Evolutionary conservation across 768 basidiomycete genomes (phyloP).

Genomic region (Leccinum longicurvipes): DNA sequence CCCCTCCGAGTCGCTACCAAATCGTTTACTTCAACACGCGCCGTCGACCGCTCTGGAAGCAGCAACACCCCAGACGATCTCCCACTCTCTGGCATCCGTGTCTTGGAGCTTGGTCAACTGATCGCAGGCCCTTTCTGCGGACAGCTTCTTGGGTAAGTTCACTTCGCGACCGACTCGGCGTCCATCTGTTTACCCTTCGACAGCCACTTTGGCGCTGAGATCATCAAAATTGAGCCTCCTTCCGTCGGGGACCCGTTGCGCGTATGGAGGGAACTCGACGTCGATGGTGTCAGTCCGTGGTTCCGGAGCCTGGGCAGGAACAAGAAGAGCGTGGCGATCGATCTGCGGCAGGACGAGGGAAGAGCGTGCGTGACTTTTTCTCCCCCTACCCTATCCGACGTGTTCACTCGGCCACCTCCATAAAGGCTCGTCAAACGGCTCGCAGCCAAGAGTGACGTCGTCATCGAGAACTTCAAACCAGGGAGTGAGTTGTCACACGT

Average conservation of each 20-base stretch:
- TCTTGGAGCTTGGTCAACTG: constrained; percentile 67
- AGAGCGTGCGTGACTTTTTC: constrained; percentile 35
- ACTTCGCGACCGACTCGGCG: constrained; percentile 6
- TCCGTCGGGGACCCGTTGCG: constrained; percentile 62
- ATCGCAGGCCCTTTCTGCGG: constrained; percentile 74
- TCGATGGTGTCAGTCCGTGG: constrained; percentile 72
- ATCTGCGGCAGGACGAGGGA: constrained; percentile 58
- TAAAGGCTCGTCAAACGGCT: constrained; percentile 57
- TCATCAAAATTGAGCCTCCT: constrained; percentile 71
- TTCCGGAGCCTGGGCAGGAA: constrained; percentile 69
- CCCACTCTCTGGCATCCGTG: constrained; percentile 61
- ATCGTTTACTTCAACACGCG: constrained; percentile 14
- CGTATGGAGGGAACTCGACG: constrained; percentile 68
- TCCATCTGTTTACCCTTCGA: background rate
- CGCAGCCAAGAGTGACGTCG: constrained; percentile 61
- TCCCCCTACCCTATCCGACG: background rate
- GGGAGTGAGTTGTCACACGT: constrained; percentile 46
- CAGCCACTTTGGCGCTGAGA: constrained; percentile 70
- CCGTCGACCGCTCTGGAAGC: background rate
- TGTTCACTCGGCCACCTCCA: background rate
- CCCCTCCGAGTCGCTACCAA: background rate
- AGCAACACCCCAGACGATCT: constrained; percentile 30
- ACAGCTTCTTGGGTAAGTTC: constrained; percentile 61
- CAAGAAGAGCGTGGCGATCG: constrained; percentile 72
- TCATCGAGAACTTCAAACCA: constrained; percentile 73